phyloP scores from a whole-genome alignment of 768 basidiomycete species.

The button mushroom (Agaricus bisporus) region DNA sequence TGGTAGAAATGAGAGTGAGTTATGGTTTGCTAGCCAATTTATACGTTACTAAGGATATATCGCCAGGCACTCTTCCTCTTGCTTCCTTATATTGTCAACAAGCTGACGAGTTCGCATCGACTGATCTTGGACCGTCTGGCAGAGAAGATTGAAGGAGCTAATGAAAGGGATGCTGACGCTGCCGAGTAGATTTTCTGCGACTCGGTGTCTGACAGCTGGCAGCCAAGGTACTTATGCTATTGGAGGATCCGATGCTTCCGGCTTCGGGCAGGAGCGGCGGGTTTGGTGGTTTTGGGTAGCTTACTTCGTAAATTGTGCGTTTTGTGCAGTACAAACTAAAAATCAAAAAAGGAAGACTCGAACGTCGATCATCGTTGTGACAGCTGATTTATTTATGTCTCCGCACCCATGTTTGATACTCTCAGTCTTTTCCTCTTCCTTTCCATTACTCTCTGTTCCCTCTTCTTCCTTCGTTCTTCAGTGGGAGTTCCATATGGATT shows the following conservation, averaged over 20 bases:
- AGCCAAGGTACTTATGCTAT: too few relatives aligned
- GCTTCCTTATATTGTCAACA: slow-evolving; percentile 26
- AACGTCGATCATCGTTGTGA: too few relatives aligned
- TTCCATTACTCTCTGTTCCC: not conserved
- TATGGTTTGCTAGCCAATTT: not conserved
- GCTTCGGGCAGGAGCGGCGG: too few relatives aligned
- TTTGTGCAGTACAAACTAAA: too few relatives aligned
- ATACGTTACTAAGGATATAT: not conserved
- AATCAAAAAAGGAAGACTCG: too few relatives aligned
- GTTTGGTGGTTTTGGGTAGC: too few relatives aligned
- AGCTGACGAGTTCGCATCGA: slow-evolving; percentile 23
- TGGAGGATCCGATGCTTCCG: too few relatives aligned
- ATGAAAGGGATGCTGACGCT: too few relatives aligned
- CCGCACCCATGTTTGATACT: not conserved
- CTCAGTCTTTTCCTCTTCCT: not conserved
- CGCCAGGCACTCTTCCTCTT: slow-evolving; percentile 26
- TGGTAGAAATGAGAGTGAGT: slow-evolving; percentile 23
- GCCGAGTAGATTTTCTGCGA: not conserved
- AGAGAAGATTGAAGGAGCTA: slow-evolving; percentile 16
- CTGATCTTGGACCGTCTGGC: slow-evolving; percentile 21
- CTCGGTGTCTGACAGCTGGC: too few relatives aligned
- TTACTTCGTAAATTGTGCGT: too few relatives aligned
- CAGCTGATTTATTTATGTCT: not conserved
- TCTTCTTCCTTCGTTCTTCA: not conserved
- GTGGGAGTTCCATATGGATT: slow-evolving; percentile 35